Conservation (phyloP, 2,329 filamentous ascomycete species). For the Rhinocladiella mackenziei region DNA sequence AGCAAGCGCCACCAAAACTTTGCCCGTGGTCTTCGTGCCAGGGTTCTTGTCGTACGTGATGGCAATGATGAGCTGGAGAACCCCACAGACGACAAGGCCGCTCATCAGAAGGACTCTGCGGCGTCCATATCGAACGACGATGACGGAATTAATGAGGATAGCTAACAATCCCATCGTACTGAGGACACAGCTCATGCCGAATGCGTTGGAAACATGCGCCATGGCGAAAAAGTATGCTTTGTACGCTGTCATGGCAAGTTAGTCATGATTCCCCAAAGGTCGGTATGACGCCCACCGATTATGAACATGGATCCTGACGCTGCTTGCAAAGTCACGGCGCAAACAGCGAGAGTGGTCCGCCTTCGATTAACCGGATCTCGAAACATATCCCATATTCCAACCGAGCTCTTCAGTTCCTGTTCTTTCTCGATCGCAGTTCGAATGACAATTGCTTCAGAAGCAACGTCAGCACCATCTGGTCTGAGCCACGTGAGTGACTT, state of each 20-base stretch:
- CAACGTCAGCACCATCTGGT: slow-evolving; percentile 33
- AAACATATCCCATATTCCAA: slow-evolving; percentile 47
- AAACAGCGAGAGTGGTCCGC: slow-evolving; percentile 48
- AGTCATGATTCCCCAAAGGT: too few relatives aligned
- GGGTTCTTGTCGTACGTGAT: slow-evolving; percentile 47
- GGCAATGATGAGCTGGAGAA: slow-evolving; percentile 54
- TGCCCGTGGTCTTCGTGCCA: slow-evolving; percentile 33
- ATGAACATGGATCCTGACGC: slow-evolving; percentile 56
- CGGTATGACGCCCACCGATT: slow-evolving; percentile 42
- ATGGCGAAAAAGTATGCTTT: slow-evolving; percentile 60
- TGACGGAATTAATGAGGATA: slow-evolving; percentile 51
- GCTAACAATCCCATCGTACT: slow-evolving; percentile 53
- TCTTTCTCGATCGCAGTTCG: slow-evolving; percentile 37
- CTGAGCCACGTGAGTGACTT: slow-evolving; percentile 39
- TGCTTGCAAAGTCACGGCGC: slow-evolving; percentile 49
- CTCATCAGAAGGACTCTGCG: slow-evolving; percentile 51
- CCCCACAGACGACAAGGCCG: slow-evolving; percentile 51
- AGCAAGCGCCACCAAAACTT: too few relatives aligned
- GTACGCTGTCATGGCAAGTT: too few relatives aligned
- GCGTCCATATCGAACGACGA: slow-evolving; percentile 53
- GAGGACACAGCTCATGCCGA: slow-evolving; percentile 56
- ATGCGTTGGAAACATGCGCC: slow-evolving; percentile 53
- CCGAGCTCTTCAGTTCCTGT: slow-evolving; percentile 33
- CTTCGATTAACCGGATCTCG: slow-evolving; percentile 51
- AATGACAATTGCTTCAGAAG: slow-evolving; percentile 37